A percentile compares a stretch with the other conserved stretches of the same genome.
Evolutionary conservation across 202 grass and related monocot species (phyloP).

Genomic region (Brachypodium distachyon): DNA sequence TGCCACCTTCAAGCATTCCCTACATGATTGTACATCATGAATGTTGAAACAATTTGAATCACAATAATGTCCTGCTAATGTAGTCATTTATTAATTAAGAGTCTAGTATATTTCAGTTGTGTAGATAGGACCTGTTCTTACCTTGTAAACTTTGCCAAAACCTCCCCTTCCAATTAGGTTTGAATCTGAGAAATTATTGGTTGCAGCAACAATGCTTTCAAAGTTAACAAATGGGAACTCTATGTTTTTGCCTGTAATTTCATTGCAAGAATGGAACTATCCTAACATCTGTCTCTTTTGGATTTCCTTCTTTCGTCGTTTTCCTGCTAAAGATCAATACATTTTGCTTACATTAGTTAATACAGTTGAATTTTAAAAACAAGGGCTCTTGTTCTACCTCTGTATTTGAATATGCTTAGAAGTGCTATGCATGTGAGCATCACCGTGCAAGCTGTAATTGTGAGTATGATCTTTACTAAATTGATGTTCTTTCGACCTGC

Average conservation of each 20-base stretch:
- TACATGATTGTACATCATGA: background rate
- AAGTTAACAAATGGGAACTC: background rate
- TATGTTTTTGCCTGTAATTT: background rate
- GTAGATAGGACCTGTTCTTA: background rate
- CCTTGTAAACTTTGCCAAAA: constrained; percentile 51
- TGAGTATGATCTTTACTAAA: background rate
- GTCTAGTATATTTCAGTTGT: no score
- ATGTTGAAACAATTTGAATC: background rate
- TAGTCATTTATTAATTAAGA: no score
- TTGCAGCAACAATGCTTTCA: background rate
- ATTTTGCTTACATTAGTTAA: background rate
- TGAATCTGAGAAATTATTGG: background rate
- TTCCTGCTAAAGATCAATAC: background rate
- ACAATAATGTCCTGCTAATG: background rate
- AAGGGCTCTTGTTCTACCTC: background rate
- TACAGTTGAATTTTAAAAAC: background rate
- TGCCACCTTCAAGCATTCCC: background rate
- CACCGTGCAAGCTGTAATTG: background rate
- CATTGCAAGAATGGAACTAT: background rate
- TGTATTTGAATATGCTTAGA: background rate
- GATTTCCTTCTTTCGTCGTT: background rate
- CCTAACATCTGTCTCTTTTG: background rate
- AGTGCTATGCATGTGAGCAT: background rate
- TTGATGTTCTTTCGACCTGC: background rate
- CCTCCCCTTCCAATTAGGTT: constrained; percentile 27